Evolutionary conservation across 495 filamentous ascomycete genomes (phyloP), one percentile per base, ranked within the genome.

Genomic region (Margaritispora aquatica): DNA sequence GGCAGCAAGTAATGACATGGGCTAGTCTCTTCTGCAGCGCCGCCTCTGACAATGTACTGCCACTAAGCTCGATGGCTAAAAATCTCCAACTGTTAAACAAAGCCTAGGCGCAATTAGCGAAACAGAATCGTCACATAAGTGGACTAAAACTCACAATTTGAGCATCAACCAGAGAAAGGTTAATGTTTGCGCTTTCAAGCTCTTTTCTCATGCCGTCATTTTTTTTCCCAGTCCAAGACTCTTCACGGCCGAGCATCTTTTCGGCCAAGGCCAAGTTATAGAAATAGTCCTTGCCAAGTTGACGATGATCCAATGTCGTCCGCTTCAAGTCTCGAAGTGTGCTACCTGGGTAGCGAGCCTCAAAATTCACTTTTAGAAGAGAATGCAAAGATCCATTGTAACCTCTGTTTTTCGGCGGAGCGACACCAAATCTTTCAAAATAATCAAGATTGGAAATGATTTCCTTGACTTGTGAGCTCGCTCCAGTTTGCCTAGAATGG

Each of bases 61-160:
- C 77, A 64, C 86, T 89, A 47, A 97, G 81, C 71, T 97, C 93
- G 49, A 92, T 77, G 11, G 90, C 84, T 13, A 99, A 83, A 51
- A 88, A 84, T 69, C 90, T 92, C 94, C 94, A 99, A 59, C 89
- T 87, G 60, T 88, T 80, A 53, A 96, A 84, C 31, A 99, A 83
- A 56, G 78, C 77, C 87, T 92, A 47, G 47, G 31, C 5, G 34
- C 49, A 59, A 67, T 77, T 71, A 77, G 69, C 19, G 47, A 63
- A 7, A 15, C 47, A 26, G 47, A 21, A 1, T 9, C 7, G 11
- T 8, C 38, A 44, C 11, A 17, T 1, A 17, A 47, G 36, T 24
- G 31, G 2, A 19, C 2, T 10, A 31, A 2, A 27, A 82, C 89
- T 75, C 81, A 92, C 87, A 61, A 94, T 83, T 75, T 97, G 90